These are phyloP conservation scores for Ustanciosporium gigantosporum DNA, from an alignment of 1,284 basidiomycete species.

Conservation along the genomic window DNA sequence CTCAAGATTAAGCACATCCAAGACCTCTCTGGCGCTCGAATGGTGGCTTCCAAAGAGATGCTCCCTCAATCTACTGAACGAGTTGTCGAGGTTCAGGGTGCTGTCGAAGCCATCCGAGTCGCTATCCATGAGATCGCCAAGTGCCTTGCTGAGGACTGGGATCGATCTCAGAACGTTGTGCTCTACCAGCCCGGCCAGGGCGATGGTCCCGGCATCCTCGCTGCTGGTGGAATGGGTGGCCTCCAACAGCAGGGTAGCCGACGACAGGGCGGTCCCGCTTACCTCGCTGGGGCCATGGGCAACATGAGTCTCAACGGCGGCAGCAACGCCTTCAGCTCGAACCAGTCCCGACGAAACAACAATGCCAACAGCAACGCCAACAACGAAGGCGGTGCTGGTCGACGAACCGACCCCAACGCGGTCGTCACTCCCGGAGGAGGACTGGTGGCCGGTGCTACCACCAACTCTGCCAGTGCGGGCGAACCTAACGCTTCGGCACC, in stretches of 20 bases:
- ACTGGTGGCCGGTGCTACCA: constrained; percentile 47
- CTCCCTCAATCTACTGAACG: constrained; percentile 65
- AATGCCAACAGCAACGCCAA: constrained; percentile 44
- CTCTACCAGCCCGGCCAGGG: constrained; percentile 77
- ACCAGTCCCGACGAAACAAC: constrained; percentile 8
- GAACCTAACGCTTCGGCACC: constrained; percentile 38
- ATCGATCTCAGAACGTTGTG: constrained; percentile 77
- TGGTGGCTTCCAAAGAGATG: constrained; percentile 62
- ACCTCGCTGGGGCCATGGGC: constrained; percentile 57
- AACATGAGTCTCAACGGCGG: constrained; percentile 14
- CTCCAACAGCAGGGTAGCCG: constrained; percentile 52
- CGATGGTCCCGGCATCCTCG: constrained; percentile 64
- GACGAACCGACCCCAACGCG: constrained; percentile 44
- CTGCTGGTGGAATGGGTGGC: constrained; percentile 62
- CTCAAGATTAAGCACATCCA: constrained; percentile 62
- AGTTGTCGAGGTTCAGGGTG: constrained; percentile 92
- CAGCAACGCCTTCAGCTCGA: constrained; percentile 1
- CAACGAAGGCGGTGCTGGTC: constrained; percentile 8
- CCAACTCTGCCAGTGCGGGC: constrained; percentile 52
- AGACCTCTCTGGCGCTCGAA: constrained; percentile 59
- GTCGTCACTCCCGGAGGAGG: constrained; percentile 54
- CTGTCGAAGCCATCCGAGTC: constrained; percentile 83
- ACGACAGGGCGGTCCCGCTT: constrained; percentile 56
- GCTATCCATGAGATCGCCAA: constrained; percentile 94
- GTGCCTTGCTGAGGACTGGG: constrained; percentile 95